Evolutionary conservation across 257 asterid species (phyloP).

Genomic region (Petunia axillaris): DNA sequence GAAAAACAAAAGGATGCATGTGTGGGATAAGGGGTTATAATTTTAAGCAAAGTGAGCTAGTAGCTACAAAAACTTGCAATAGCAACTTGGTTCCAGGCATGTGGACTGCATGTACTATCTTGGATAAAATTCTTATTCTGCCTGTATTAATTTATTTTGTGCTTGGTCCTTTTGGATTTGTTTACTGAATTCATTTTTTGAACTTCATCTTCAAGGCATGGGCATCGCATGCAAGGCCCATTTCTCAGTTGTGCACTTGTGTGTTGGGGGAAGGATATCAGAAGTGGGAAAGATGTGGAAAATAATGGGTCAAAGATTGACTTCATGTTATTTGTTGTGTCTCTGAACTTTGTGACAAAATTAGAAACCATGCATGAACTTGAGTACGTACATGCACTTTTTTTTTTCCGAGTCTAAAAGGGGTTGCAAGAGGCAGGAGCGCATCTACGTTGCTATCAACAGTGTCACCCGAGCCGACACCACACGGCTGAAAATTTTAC

Average conservation of each 20-base stretch:
- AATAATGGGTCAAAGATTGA: neutral
- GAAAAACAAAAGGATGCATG: neutral
- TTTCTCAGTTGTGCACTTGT: neutral
- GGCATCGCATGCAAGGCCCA: constrained; percentile 19
- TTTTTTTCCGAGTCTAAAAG: too few relatives aligned
- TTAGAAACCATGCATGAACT: neutral
- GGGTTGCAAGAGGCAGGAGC: too few relatives aligned
- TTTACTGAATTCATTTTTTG: neutral
- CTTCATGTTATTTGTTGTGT: neutral
- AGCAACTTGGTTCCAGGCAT: neutral
- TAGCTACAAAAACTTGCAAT: neutral
- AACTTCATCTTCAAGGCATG: constrained; percentile 20
- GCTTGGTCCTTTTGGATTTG: neutral
- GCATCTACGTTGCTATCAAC: too few relatives aligned
- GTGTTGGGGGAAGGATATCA: neutral
- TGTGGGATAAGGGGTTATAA: neutral
- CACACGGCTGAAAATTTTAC: too few relatives aligned
- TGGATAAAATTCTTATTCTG: neutral
- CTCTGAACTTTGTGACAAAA: neutral
- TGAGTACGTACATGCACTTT: neutral
- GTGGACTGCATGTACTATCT: constrained; percentile 12
- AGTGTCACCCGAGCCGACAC: too few relatives aligned
- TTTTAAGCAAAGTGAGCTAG: neutral
- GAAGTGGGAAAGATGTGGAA: neutral
- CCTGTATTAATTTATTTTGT: neutral